Percentiles rank a stretch among this genome's conserved stretches.
These are phyloP conservation scores for Penicillium polonicum DNA, from an alignment of 2,329 filamentous ascomycete genomes.

Conservation along the genomic window DNA sequence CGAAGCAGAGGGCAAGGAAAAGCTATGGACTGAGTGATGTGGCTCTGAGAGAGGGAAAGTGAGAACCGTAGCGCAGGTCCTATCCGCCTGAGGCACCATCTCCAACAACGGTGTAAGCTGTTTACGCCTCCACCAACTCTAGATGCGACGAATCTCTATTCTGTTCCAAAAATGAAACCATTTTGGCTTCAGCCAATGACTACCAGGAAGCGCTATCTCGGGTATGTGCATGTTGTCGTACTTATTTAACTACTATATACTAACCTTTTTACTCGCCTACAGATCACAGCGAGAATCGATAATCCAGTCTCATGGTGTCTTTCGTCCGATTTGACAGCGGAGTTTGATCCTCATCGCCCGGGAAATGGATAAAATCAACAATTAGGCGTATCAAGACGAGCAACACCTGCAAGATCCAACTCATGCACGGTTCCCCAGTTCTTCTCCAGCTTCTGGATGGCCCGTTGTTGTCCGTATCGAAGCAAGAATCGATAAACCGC, in stretches of 20 bases:
- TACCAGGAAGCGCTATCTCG: too few relatives aligned
- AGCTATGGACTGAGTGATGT: too few relatives aligned
- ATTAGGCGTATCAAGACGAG: background rate
- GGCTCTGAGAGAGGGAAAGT: background rate
- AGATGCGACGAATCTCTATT: background rate
- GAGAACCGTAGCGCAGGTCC: background rate
- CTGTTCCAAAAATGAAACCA: too few relatives aligned
- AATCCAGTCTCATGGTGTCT: background rate
- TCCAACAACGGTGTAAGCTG: background rate
- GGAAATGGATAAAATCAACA: background rate
- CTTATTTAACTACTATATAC: too few relatives aligned
- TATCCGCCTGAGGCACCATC: background rate
- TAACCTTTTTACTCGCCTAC: too few relatives aligned
- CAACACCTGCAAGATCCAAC: background rate
- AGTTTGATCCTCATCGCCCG: background rate
- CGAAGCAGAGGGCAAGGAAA: background rate
- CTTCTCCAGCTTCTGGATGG: background rate
- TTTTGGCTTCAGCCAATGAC: background rate
- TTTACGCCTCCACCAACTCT: background rate
- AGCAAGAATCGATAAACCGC: background rate
- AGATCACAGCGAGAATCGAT: too few relatives aligned
- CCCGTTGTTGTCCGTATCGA: background rate
- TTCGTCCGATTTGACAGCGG: too few relatives aligned
- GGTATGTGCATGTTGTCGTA: too few relatives aligned
- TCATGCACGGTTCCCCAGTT: background rate